Base-by-base conservation (phyloP, 257 asterid genomes). In the Solanum raphanifolium region DNA sequence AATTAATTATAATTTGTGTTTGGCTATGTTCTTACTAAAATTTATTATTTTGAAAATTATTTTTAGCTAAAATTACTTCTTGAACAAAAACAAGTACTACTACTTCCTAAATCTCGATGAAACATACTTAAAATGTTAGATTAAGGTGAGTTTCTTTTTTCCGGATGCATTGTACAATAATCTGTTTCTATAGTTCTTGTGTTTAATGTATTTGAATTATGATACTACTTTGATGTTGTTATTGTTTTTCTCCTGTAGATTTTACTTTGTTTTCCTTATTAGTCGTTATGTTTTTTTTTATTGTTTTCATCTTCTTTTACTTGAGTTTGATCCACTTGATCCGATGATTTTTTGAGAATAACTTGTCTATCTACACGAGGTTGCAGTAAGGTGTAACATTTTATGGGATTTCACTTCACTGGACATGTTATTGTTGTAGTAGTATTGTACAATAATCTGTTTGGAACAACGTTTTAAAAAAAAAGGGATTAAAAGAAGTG, bases 301-400 rank as follows among this genome's bases (percentile, higher is more conserved):
- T 55, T 55, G 4, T 55, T 6, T 55, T 55, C 5, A 1, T 20
- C 11, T 55, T 55, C 4, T 20, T 55, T 20, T 55, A 55, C 25
- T 55, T 55, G 25, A 21, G 11, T 20, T 7, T 20, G 25, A 7
- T 7, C 5, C 65, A 55, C 65, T 7, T 55, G 11, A 55, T 3
- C 0, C 2, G 25, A 7, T 1, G 3, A 8, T 55, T 11, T 7
- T 20, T 55, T 3, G 1, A 7, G 20, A 20, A 7, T 1, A 55
- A 8, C 4, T 3, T 55, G 1, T 20, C 12, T 55, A 55, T 3
- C 4, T 55, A 0, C 4, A 55, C 5, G 5, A 55, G n/a, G 5
- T 55, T 55, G 4, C 7, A 3, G n/a, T 55, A 55, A 55, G 9
- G n/a, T 55, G 4, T 55, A 55, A 20, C 4, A 55, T 20, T 55